Evolutionary conservation across 2,329 filamentous ascomycete genomes (phyloP), one percentile per base, ranked within the genome.

Genomic region (Exophiala spinifera): DNA sequence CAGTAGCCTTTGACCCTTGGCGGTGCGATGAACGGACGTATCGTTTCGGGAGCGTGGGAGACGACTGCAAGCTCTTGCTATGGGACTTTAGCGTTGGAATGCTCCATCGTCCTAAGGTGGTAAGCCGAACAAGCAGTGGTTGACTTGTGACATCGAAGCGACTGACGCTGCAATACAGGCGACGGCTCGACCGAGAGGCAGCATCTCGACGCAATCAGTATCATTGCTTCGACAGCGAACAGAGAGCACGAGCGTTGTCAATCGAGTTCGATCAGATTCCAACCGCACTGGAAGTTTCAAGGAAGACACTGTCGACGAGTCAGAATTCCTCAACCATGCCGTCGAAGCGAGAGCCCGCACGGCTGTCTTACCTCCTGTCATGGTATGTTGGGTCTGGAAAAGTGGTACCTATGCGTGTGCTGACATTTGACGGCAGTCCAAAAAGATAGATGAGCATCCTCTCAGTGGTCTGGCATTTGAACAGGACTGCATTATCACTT

Each of bases 11-110:
- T 69, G 94, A 99, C 69, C 91, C 91, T 0, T 99, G 94, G 94
- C 83, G 91, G 60, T 99, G 94, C 67, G 94, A 99, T 67, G 90
- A 95, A 68, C 84, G 88, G 64, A 97, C 90, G 65, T 99, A 99
- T 72, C 84, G 94, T 1, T 96, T 99, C 65, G 94, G 94, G 25
- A 96, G 90, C 65, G 92, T 99, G 1, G 94, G 92, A 13, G 92
- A 97, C 68, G 94, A 99, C 69, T 89, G 91, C 64, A 81, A 91
- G 53, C 76, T 99, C 15, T 83, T 96, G 55, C 76, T 99, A 11
- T 99, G 94, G 94, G 94, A 99, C 74, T 99, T 99, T 69, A 96
- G 87, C 62, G 90, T 96, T 39, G 91, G 91, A 64, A 97, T 97
- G 92, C 79, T 99, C 64, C 89, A 95, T 71, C 82, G 91, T 56